Percentiles rank a stretch among this genome's conserved stretches.
Conservation (phyloP, 202 grass and related monocot genomes). For the Digitaria exilis region DNA sequence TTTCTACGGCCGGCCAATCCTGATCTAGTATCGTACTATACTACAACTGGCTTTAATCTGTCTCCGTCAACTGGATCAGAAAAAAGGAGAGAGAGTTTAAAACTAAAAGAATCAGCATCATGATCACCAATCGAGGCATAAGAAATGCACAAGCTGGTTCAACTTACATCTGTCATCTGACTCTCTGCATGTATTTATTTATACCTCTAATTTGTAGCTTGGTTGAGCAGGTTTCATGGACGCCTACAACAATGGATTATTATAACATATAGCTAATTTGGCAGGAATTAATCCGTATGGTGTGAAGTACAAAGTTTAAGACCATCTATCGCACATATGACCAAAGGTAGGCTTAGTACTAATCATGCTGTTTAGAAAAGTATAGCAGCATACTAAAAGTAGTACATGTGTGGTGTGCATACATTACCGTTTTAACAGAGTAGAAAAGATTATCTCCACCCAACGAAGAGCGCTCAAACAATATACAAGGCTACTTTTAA, state of each 20-base stretch:
- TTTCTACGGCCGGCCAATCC: background rate
- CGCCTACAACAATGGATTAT: no score
- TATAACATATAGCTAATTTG: constrained; percentile 1
- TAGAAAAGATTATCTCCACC: constrained; percentile 37
- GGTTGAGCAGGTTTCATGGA: constrained; percentile 25
- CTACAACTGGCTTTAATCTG: background rate
- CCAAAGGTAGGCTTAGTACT: constrained; percentile 13
- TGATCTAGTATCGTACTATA: background rate
- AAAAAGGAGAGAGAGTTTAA: background rate
- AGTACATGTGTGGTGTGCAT: constrained; percentile 22
- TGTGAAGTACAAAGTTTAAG: background rate
- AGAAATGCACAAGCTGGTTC: constrained; percentile 12
- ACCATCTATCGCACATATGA: constrained; percentile 10
- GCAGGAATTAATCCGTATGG: background rate
- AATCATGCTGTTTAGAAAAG: constrained; percentile 14
- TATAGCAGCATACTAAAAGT: constrained; percentile 34
- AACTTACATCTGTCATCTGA: constrained; percentile 28
- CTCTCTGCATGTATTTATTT: background rate
- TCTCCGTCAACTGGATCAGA: constrained; percentile 14
- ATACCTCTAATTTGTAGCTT: background rate
- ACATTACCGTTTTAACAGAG: background rate
- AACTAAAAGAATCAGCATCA: constrained; percentile 22
- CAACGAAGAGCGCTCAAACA: constrained; percentile 33
- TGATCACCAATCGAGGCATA: constrained; percentile 18
- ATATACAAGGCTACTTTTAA: constrained; percentile 28